phyloP scores from a whole-genome alignment of 139 green algal species.

The Zygnema cylindricum region DNA sequence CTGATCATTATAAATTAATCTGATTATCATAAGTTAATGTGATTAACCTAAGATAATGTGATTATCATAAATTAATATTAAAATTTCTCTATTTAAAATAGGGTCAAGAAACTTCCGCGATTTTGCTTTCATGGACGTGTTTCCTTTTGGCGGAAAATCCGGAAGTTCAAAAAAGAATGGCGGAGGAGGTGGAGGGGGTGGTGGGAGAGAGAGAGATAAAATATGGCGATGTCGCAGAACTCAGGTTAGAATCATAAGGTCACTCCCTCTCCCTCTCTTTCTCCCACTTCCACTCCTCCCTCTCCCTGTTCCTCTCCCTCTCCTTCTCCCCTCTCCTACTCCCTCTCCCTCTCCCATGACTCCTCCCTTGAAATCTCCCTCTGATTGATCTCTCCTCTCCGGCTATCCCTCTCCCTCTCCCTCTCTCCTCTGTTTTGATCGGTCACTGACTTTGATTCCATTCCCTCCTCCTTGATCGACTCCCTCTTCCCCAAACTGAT shows the following conservation, averaged over 20 bases:
- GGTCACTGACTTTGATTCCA: not conserved
- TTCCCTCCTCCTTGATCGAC: not conserved
- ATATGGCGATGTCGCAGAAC: slow-evolving; percentile 24
- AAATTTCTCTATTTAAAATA: not conserved
- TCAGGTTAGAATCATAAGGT: slow-evolving; percentile 27
- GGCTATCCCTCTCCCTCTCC: not conserved
- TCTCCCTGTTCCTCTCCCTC: not conserved
- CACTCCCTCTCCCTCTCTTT: not conserved
- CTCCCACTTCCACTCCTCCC: not conserved
- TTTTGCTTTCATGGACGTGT: slow-evolving; percentile 80
- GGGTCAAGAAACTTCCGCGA: slow-evolving; percentile 88
- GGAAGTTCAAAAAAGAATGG: slow-evolving; percentile 62
- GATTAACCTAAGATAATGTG: too few relatives aligned
- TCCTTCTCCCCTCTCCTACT: not conserved
- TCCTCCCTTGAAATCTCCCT: not conserved
- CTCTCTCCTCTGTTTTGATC: not conserved
- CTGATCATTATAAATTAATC: too few relatives aligned
- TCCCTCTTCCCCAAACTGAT: not conserved
- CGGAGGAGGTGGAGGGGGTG: slow-evolving; percentile 61
- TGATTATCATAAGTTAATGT: too few relatives aligned
- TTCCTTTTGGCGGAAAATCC: slow-evolving; percentile 78
- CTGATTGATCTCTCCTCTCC: not conserved
- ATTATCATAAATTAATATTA: too few relatives aligned
- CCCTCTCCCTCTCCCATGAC: not conserved
- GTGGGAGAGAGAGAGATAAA: slow-evolving; percentile 28